phyloP scores from a whole-genome alignment of 768 basidiomycete genomes.

The Collybia nuda region DNA sequence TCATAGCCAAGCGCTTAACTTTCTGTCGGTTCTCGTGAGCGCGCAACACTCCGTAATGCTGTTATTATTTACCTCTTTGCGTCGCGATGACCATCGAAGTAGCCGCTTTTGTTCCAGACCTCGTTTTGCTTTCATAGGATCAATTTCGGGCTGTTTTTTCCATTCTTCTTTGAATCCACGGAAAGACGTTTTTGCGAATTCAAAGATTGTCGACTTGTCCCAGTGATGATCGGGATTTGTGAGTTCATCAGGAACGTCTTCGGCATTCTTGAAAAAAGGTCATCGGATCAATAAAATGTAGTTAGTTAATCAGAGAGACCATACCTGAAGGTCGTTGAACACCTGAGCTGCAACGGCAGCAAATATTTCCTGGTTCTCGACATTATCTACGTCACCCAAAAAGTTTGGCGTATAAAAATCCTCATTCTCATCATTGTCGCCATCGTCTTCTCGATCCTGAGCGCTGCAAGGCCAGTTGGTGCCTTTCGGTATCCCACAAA shows the following conservation, averaged over 20 bases:
- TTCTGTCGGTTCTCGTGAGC: background rate
- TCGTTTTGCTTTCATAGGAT: background rate
- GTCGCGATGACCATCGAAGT: slow-evolving; percentile 4
- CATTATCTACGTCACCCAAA: background rate
- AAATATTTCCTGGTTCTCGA: background rate
- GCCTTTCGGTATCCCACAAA: background rate
- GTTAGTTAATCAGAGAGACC: background rate
- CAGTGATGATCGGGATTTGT: background rate
- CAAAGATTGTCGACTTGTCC: slow-evolving; percentile 2
- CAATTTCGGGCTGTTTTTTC: background rate
- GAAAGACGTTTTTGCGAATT: slow-evolving; percentile 4
- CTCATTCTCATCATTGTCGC: background rate
- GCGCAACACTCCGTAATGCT: background rate
- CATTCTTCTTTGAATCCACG: slow-evolving; percentile 4
- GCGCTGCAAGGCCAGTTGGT: background rate
- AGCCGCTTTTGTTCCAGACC: background rate
- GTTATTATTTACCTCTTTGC: slow-evolving; percentile 4
- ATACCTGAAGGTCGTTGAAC: background rate
- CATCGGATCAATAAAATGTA: background rate
- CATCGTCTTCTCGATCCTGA: background rate
- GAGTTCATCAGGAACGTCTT: background rate
- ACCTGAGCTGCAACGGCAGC: background rate
- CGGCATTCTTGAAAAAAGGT: background rate
- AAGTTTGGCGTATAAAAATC: background rate
- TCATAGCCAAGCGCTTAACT: background rate